phyloP scores from a whole-genome alignment of 129 eudicot species.

The Flaveria sonorensis region DNA sequence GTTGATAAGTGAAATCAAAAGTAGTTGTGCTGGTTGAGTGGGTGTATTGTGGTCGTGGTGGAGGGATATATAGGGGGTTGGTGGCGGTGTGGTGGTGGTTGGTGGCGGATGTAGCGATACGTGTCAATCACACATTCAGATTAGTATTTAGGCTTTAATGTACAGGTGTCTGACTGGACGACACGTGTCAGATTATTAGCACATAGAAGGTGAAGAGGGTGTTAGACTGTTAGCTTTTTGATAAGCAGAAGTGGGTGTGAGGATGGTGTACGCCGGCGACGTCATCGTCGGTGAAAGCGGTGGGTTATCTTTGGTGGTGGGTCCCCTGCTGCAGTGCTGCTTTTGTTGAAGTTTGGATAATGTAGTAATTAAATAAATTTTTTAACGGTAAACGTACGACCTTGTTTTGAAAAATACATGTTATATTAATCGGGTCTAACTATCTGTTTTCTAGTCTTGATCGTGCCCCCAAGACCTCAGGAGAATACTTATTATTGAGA shows the following conservation, averaged over 20 bases:
- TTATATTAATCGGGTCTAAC: no score
- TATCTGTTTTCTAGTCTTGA: no score
- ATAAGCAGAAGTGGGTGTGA: background rate
- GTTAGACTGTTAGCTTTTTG: background rate
- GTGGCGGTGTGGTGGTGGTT: background rate
- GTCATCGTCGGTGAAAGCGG: no score
- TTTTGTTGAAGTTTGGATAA: conserved; percentile 17
- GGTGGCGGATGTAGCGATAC: conserved; percentile 18
- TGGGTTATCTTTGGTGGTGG: no score
- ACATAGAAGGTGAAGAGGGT: background rate
- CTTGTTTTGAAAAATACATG: no score
- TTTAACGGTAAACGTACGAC: no score
- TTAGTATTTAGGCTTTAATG: conserved; percentile 1
- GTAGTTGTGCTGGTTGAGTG: no score
- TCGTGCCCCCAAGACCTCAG: fast-evolving
- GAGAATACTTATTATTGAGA: no score
- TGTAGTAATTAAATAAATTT: conserved; percentile 1
- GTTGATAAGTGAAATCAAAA: no score
- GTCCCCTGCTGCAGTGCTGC: background rate
- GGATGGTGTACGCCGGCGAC: background rate
- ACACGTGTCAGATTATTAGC: conserved; percentile 2
- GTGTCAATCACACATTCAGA: background rate
- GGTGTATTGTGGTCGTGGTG: background rate
- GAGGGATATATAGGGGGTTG: background rate
- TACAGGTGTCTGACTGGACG: conserved; percentile 10